Evolutionary conservation across 2,329 filamentous ascomycete species (phyloP).

Genomic region (Sarocladiaceae sp.): DNA sequence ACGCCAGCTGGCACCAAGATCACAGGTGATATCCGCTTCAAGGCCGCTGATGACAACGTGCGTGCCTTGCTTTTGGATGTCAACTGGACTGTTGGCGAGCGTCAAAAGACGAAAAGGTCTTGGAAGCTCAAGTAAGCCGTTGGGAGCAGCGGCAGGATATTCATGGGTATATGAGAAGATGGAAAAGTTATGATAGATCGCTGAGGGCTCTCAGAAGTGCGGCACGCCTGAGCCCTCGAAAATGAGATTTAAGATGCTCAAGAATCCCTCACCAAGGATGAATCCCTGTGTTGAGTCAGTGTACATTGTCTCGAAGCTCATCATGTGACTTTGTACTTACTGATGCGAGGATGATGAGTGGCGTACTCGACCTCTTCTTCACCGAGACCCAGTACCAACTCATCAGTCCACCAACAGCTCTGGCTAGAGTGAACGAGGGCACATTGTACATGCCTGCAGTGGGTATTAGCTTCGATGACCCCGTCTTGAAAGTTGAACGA

Average conservation of each 20-base stretch:
- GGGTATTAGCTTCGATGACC: not conserved
- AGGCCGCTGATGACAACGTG: conserved; percentile 62
- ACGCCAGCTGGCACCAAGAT: conserved; percentile 52
- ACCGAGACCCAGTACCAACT: conserved; percentile 70
- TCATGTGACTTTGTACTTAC: conserved; percentile 32
- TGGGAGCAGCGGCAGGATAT: not conserved
- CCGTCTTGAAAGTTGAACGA: not conserved
- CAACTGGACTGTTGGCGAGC: conserved; percentile 48
- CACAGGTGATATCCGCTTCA: conserved; percentile 62
- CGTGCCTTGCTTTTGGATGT: conserved; percentile 60
- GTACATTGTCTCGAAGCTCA: not conserved
- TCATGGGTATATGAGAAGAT: not conserved
- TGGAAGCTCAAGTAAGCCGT: conserved; percentile 41
- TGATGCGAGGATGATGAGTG: conserved; percentile 80
- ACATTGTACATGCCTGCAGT: conserved; percentile 86
- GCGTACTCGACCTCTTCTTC: conserved; percentile 55
- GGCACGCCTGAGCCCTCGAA: conserved; percentile 73
- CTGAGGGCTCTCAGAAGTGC: conserved; percentile 47
- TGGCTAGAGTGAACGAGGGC: conserved; percentile 86
- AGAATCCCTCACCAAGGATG: conserved; percentile 84
- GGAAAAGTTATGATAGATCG: not conserved
- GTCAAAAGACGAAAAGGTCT: conserved; percentile 36
- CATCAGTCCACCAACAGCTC: conserved; percentile 69
- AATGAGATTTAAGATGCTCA: conserved; percentile 84
- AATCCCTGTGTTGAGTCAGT: conserved; percentile 52